These are phyloP conservation scores for Violaceomyces palustris DNA, from an alignment of 1,284 basidiomycete genomes.

Conservation along the genomic window DNA sequence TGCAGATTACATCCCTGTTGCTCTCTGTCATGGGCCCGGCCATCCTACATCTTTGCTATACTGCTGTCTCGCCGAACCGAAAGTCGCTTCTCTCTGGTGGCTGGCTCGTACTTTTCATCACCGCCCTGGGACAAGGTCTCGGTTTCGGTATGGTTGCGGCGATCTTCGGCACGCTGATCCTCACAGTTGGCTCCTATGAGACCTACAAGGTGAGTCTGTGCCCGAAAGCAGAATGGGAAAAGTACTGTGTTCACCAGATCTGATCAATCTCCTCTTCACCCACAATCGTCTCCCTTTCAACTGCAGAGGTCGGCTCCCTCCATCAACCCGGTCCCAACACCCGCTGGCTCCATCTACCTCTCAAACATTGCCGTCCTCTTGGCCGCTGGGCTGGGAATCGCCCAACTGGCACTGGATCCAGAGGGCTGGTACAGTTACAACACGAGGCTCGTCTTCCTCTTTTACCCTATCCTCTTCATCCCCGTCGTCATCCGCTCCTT, in stretches of 20 bases:
- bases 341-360: constrained; percentile 20
- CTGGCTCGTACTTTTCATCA: constrained; percentile 13
- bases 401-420: too few relatives aligned
- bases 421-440: too few relatives aligned
- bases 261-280: neutral
- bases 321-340: constrained; percentile 20
- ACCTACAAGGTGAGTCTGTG: constrained; percentile 8
- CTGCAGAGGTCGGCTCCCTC: constrained; percentile 9
- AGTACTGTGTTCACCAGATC: too few relatives aligned
- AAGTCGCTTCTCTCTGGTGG: constrained; percentile 18
- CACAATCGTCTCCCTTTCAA: neutral
- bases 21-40: constrained; percentile 18
- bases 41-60: constrained; percentile 11
- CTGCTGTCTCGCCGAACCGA: constrained; percentile 28
- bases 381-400: too few relatives aligned
- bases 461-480: constrained; percentile 3
- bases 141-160: constrained; percentile 20
- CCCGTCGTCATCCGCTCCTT: constrained; percentile 4
- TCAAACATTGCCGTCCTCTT: constrained; percentile 15
- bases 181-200: constrained; percentile 14
- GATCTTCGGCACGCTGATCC: constrained; percentile 11
- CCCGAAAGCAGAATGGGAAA: too few relatives aligned
- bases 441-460: constrained; percentile 15
- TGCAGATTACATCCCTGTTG: too few relatives aligned
- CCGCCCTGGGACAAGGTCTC: constrained; percentile 11